These are phyloP conservation scores for Diaporthe ilicicola DNA, from an alignment of 2,329 filamentous ascomycete genomes.

Conservation along the genomic window DNA sequence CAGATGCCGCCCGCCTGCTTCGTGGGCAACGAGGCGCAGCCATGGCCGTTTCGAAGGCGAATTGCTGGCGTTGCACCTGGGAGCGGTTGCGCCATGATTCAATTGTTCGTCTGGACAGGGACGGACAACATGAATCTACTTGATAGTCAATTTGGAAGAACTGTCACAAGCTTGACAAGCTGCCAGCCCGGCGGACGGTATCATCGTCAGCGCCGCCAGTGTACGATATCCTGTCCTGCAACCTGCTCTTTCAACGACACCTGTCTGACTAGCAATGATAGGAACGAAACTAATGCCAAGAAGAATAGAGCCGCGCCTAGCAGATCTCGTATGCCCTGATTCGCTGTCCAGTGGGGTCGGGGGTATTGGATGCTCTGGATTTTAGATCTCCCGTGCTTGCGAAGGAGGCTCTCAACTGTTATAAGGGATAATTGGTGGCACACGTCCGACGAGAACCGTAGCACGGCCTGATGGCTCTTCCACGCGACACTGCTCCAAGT, in stretches of 20 bases:
- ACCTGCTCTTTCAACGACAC: neutral
- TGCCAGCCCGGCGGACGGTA: no score
- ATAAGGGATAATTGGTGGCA: neutral
- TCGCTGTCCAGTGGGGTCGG: neutral
- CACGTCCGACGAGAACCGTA: neutral
- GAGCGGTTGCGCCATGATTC: no score
- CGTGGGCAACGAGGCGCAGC: slow-evolving; percentile 1
- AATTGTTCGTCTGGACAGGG: no score
- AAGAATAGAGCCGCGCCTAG: neutral
- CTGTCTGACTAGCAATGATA: neutral
- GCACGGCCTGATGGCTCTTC: neutral
- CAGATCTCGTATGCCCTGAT: neutral
- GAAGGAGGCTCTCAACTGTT: neutral
- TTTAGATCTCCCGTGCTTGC: neutral
- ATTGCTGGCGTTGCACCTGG: no score
- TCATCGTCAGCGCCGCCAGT: no score
- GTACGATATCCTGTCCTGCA: neutral
- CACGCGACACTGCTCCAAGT: neutral
- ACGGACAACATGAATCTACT: no score
- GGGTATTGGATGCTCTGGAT: neutral
- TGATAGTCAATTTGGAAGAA: no score
- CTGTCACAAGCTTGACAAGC: no score
- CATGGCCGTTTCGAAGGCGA: neutral
- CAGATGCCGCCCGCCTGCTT: neutral
- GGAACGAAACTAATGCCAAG: neutral